phyloP scores from a whole-genome alignment of 768 basidiomycete species.

The Zangia roseola region DNA sequence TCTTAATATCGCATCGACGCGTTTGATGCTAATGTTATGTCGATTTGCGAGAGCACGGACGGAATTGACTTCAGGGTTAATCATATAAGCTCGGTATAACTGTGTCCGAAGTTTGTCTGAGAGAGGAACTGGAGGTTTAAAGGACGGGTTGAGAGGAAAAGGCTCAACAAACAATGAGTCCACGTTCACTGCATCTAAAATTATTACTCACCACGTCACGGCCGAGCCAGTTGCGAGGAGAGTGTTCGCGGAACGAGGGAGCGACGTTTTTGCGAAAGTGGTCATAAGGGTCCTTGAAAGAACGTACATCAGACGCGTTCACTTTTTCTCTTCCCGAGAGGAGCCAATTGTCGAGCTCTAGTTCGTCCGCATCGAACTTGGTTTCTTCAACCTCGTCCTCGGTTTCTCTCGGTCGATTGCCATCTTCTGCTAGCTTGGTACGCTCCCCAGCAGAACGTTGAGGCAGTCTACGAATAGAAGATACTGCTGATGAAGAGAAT shows the following conservation, averaged over 20 bases:
- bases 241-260: conserved; percentile 24
- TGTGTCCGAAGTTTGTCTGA: conserved; percentile 56
- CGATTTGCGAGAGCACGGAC: conserved; percentile 59
- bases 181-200: conserved; percentile 3
- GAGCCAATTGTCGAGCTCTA: conserved; percentile 15
- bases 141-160: conserved; percentile 83
- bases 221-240: conserved; percentile 64
- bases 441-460: conserved; percentile 7
- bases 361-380: background rate
- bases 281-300: conserved; percentile 15
- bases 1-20: conserved; percentile 79
- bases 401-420: background rate
- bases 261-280: conserved; percentile 23
- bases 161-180: conserved; percentile 47
- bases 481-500: conserved; percentile 22
- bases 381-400: conserved; percentile 7
- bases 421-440: background rate
- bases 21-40: conserved; percentile 69
- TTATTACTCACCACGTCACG: conserved; percentile 49
- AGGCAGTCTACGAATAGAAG: conserved; percentile 9
- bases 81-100: conserved; percentile 62
- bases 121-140: conserved; percentile 75
- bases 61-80: conserved; percentile 53
- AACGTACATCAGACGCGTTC: conserved; percentile 18
- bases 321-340: conserved; percentile 10